Evolutionary conservation across 805 yeast species (phyloP), one percentile per base, ranked within the genome.

Genomic region (Tetrapisispora nanseiensis): DNA sequence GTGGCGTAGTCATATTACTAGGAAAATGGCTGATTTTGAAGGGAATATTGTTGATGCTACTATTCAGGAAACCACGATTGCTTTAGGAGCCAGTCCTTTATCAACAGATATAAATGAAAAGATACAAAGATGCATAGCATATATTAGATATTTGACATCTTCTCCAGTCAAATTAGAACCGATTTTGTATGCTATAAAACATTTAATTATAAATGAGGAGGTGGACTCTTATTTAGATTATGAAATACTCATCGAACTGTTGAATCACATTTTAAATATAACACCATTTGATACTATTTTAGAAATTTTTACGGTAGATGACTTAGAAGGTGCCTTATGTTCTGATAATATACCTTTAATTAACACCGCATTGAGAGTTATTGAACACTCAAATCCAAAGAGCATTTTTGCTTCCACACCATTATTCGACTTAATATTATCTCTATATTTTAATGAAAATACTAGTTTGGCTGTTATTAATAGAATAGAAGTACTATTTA

Each of bases 381-480:
- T 61, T n/a, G 43, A 48, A 10, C 42, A 42, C 13, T 57, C 63
- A 3, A 46, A 49, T 31, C 64, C 64, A 18, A 52, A 48, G 42
- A 56, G 55, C 7, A 37, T 51, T 9, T 50, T 58, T 39, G 52
- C 59, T 4, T 34, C 48, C 18, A 47, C 52, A 8, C 46, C 36
- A 15, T 31, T 57, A 3, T 38, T 53, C 16, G 61, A 53, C 34
- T 46, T 55, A 3, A 27, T 58, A 5, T 26, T 61, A 29, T 39
- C 39, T 12, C 29, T 54, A 16, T 51, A 48, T 30, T 61, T 58
- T 40, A 48, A 52, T 33, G 33, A 41, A n/a, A 22, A 46, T 1
- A 52, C 57, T 2, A 51, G 46, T 21, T 41, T 57, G 9, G 40
- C 48, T 6, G 37, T 57, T 3, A 40, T 57, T 3, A 57, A 50